Evolutionary conservation across 495 filamentous ascomycete species (phyloP).

Genomic region (Tuber calosporum): DNA sequence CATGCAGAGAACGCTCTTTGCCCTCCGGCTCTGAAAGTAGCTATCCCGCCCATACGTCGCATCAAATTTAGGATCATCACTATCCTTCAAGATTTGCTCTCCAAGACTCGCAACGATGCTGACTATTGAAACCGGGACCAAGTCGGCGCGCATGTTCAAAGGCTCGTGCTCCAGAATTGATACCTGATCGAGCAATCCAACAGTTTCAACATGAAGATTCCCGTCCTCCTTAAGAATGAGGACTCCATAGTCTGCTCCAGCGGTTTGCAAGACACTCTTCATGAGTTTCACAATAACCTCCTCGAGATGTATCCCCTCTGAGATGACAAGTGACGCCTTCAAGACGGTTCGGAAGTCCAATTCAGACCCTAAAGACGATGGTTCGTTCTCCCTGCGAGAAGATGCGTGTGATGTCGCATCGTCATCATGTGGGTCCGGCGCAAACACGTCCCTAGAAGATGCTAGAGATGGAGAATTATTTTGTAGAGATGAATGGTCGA

Average conservation of each 20-base stretch:
- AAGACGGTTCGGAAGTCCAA: conserved; percentile 40
- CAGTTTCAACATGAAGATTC: conserved; percentile 39
- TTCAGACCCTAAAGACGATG: conserved; percentile 38
- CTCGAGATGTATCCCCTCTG: conserved; percentile 41
- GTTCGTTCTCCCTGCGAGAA: conserved; percentile 37
- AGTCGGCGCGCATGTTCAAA: conserved; percentile 37
- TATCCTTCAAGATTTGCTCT: conserved; percentile 40
- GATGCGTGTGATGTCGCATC: conserved; percentile 35
- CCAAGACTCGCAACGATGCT: conserved; percentile 41
- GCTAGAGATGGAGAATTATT: conserved; percentile 34
- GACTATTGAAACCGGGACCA: conserved; percentile 41
- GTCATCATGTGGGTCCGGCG: conserved; percentile 38
- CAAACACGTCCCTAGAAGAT: conserved; percentile 37
- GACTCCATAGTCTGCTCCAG: conserved; percentile 41
- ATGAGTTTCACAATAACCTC: conserved; percentile 42
- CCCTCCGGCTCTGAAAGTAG: conserved; percentile 35
- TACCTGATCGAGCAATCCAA: conserved; percentile 40
- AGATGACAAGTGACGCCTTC: conserved; percentile 41
- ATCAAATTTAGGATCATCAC: conserved; percentile 41
- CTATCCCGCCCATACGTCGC: conserved; percentile 39
- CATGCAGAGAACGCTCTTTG: conserved; percentile 42
- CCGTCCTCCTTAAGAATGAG: conserved; percentile 41
- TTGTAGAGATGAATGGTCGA: conserved; percentile 24
- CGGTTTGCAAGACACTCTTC: conserved; percentile 41
- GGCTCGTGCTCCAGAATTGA: conserved; percentile 41